phyloP scores from a whole-genome alignment of 1,284 basidiomycete species.

The Puccinia polysora region DNA sequence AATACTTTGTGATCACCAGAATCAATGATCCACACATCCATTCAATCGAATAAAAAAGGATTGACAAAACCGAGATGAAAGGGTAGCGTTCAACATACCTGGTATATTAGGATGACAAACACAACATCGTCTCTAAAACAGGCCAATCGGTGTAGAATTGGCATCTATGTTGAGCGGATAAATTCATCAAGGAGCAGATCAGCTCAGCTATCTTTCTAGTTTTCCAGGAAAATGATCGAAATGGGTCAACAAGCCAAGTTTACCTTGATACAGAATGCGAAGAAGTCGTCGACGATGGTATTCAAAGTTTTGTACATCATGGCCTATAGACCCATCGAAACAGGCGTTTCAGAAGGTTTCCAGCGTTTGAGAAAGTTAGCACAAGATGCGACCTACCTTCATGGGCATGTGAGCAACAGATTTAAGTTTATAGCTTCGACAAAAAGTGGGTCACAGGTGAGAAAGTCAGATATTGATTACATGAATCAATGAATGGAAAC shows the following conservation, averaged over 20 bases:
- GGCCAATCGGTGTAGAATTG: conserved; percentile 78
- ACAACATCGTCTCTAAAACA: conserved; percentile 71
- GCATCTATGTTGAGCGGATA: conserved; percentile 97
- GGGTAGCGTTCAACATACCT: conserved; percentile 60
- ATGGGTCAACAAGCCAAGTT: too few relatives aligned
- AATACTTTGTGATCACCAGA: too few relatives aligned
- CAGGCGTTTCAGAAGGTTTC: too few relatives aligned
- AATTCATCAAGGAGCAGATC: too few relatives aligned
- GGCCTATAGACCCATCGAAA: conserved; percentile 56
- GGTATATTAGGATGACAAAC: conserved; percentile 77
- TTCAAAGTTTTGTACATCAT: conserved; percentile 83
- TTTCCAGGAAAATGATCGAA: too few relatives aligned
- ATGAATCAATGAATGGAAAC: too few relatives aligned
- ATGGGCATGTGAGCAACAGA: conserved; percentile 88
- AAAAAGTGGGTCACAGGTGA: neutral
- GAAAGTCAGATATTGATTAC: neutral
- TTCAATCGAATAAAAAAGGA: neutral
- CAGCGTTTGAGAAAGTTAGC: too few relatives aligned
- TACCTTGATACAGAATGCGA: conserved; percentile 61
- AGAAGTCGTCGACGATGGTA: conserved; percentile 76
- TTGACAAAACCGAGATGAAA: conserved; percentile 14
- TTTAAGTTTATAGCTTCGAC: conserved; percentile 55
- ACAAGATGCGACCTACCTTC: conserved; percentile 61
- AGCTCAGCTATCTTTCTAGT: too few relatives aligned
- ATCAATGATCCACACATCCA: conserved; percentile 50